Conservation (phyloP, 2,329 filamentous ascomycete genomes). For the Xylariales sp. region DNA sequence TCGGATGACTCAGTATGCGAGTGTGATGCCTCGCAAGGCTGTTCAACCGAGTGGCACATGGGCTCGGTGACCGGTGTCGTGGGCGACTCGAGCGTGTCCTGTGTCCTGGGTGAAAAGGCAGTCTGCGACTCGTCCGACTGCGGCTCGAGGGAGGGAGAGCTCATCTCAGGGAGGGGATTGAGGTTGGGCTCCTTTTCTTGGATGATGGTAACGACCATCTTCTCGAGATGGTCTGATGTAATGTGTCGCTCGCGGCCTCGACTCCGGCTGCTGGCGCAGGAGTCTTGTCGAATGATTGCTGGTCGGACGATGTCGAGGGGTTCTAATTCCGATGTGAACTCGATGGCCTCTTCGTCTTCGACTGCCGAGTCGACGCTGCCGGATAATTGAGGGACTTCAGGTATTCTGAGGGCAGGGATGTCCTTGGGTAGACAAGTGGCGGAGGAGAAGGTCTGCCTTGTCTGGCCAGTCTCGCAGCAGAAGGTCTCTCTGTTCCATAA, state of each 20-base stretch:
- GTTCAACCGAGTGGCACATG: conserved; percentile 17
- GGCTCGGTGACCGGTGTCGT: conserved; percentile 26
- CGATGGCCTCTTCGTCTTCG: conserved; percentile 61
- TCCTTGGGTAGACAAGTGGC: conserved; percentile 43
- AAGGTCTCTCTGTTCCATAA: conserved; percentile 93
- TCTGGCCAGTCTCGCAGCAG: conserved; percentile 66
- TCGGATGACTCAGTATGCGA: conserved; percentile 29
- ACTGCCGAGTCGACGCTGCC: conserved; percentile 68
- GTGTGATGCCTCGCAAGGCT: conserved; percentile 12
- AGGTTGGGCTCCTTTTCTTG: conserved; percentile 72
- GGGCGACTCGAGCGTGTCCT: conserved; percentile 44
- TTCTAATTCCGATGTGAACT: conserved; percentile 49
- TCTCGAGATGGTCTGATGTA: conserved; percentile 86
- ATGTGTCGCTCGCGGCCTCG: conserved; percentile 80
- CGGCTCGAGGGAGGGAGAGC: conserved; percentile 31
- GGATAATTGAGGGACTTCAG: conserved; percentile 66
- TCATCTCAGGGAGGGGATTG: conserved; percentile 44
- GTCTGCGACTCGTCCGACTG: conserved; percentile 41
- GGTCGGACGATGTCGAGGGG: conserved; percentile 60
- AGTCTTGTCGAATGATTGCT: conserved; percentile 66
- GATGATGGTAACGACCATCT: conserved; percentile 91
- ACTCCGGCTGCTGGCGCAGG: conserved; percentile 63
- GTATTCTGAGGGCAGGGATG: conserved; percentile 40
- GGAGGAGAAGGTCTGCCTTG: conserved; percentile 37
- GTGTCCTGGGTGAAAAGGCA: conserved; percentile 44